Percentiles rank a stretch among this genome's conserved stretches.
Conservation (phyloP, 2,329 filamentous ascomycete species). For the Scortechinia acanthostroma region DNA sequence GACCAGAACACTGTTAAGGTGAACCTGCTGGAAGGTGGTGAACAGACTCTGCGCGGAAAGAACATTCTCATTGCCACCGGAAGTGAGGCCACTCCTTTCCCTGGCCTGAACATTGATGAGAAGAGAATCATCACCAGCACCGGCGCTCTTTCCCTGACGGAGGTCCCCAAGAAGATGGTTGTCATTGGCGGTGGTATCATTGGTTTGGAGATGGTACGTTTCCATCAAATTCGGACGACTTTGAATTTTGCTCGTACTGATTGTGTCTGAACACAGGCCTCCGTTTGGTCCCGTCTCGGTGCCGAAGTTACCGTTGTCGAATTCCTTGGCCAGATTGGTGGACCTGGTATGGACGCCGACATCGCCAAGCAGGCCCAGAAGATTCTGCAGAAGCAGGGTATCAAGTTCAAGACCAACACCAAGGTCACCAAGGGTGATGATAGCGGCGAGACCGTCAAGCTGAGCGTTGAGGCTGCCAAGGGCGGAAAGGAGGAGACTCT, state of each 20-base stretch:
- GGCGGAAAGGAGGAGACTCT: conserved; percentile 90
- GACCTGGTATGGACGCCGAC: conserved; percentile 92
- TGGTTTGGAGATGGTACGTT: conserved; percentile 80
- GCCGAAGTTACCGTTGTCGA: conserved; percentile 95
- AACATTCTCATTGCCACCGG: conserved; percentile 98
- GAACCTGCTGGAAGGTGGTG: conserved; percentile 81
- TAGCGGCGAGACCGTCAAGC: conserved; percentile 69
- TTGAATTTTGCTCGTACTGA: conserved; percentile 6
- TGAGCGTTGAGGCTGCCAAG: conserved; percentile 86
- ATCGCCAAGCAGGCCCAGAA: conserved; percentile 88
- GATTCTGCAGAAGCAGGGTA: conserved; percentile 88
- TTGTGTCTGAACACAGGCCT: conserved; percentile 49
- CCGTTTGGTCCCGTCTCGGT: conserved; percentile 91
- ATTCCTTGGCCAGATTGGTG: conserved; percentile 91
- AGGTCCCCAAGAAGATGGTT: conserved; percentile 92
- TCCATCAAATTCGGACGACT: conserved; percentile 1
- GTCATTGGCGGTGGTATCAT: conserved; percentile 99
- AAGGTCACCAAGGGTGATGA: conserved; percentile 86
- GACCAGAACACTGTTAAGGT: conserved; percentile 90
- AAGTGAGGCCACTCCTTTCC: conserved; percentile 91
- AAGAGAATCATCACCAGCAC: conserved; percentile 96
- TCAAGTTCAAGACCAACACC: conserved; percentile 96
- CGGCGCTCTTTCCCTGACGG: conserved; percentile 78
- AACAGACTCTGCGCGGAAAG: conserved; percentile 80
- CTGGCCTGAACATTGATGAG: conserved; percentile 91